These are phyloP conservation scores for Aspergillus novoparasiticus DNA, from an alignment of 2,329 filamentous ascomycete species.

Conservation along the genomic window DNA sequence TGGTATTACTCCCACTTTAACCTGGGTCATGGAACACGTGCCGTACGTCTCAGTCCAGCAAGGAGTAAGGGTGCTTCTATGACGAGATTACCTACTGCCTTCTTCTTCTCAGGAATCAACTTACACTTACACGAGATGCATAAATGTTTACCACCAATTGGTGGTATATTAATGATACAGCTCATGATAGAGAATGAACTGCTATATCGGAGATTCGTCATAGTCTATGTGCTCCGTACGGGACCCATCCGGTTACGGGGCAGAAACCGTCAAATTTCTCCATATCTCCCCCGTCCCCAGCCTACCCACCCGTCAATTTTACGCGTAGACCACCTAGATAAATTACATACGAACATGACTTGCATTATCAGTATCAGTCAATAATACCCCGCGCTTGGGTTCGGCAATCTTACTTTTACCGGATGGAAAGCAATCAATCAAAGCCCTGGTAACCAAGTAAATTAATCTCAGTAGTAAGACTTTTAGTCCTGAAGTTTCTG, in stretches of 20 bases:
- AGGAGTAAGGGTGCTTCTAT: too few relatives aligned
- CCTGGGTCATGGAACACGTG: too few relatives aligned
- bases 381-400: not conserved
- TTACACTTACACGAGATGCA: too few relatives aligned
- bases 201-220: too few relatives aligned
- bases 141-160: too few relatives aligned
- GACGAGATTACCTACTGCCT: too few relatives aligned
- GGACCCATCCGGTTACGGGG: slow-evolving; percentile 1
- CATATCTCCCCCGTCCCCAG: not conserved
- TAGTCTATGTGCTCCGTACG: not conserved
- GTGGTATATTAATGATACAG: too few relatives aligned
- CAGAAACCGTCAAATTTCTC: not conserved
- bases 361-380: not conserved
- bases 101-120: too few relatives aligned
- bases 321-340: not conserved
- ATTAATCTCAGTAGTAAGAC: not conserved
- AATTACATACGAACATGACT: not conserved
- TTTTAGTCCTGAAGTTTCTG: not conserved
- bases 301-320: not conserved
- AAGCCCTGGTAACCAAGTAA: not conserved
- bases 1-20: too few relatives aligned
- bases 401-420: not conserved
- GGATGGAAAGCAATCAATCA: not conserved
- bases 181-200: too few relatives aligned
- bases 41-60: too few relatives aligned